A percentile compares a stretch with the other conserved stretches of the same genome.
These are phyloP conservation scores for Talaromyces islandicus DNA, from an alignment of 2,329 filamentous ascomycete genomes.

Conservation along the genomic window DNA sequence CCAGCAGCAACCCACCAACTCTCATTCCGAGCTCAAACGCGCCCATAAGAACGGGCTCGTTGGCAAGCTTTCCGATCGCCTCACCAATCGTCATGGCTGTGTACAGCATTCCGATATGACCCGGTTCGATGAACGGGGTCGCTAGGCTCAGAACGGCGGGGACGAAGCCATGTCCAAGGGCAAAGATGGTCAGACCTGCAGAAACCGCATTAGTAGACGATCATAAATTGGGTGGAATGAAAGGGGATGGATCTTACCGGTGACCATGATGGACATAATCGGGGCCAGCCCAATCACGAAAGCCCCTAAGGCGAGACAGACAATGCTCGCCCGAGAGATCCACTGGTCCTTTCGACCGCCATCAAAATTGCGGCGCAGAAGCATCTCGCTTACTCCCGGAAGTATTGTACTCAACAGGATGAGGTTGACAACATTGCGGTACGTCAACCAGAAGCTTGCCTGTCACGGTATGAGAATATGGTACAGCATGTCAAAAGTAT, in stretches of 20 bases:
- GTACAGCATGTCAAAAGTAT: background rate
- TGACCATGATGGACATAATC: conserved; percentile 6
- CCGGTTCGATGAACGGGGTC: conserved; percentile 9
- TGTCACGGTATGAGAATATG: background rate
- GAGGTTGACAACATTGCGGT: conserved; percentile 10
- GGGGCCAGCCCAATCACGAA: conserved; percentile 11
- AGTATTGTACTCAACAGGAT: conserved; percentile 9
- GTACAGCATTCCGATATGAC: conserved; percentile 11
- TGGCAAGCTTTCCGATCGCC: conserved; percentile 11
- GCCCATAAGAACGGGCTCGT: conserved; percentile 8
- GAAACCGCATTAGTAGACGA: background rate
- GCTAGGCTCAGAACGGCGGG: conserved; percentile 11
- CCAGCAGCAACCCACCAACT: conserved; percentile 8
- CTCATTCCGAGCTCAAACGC: conserved; percentile 10
- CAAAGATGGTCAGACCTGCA: conserved; percentile 10
- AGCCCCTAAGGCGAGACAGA: conserved; percentile 7
- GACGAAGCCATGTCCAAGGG: conserved; percentile 12
- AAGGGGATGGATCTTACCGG: background rate
- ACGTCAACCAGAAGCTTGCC: conserved; percentile 11
- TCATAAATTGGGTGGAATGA: background rate
- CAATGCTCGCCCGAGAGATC: conserved; percentile 8
- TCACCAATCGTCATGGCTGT: conserved; percentile 12
- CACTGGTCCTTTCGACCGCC: conserved; percentile 9
- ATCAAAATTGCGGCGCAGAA: conserved; percentile 4
- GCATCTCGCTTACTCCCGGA: conserved; percentile 1